Base-by-base conservation (phyloP, 2,329 filamentous ascomycete genomes). In the Paraconiothyrium sp. region DNA sequence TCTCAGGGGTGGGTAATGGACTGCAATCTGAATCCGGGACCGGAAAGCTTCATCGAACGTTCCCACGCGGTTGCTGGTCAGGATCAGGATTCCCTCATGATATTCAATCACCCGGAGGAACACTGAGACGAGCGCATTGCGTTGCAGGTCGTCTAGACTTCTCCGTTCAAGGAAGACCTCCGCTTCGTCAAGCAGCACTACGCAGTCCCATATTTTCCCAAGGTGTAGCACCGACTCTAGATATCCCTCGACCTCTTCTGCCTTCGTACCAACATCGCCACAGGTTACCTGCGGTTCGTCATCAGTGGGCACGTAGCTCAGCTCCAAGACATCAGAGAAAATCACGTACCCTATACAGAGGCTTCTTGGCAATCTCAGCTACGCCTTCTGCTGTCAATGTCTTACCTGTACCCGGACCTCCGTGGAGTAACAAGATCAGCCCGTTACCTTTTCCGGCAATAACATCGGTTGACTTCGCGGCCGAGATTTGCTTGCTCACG, bases 161-260 rank as follows among this genome's bases (percentile, higher is more conserved):
- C 86, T 82, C 51, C 80, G 73, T 73, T 86, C 84, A 11, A 88
- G 81, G 73, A 86, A 88, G 13, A 88, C 84, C 59, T 88, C 68
- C n/a, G 67, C 67, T 34, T 69, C 68, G 48, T 70, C 67, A 30
- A 70, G 55, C 2, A 69, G 60, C 84, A 87, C 80, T 2, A 88
- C 55, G 35, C 82, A 85, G 11, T 81, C 82, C 75, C 82, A 86
- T 9, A 81, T 81, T 16, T 41, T 59, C 0, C 50, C 62, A 2
- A 67, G 52, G n/a, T 61, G 43, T 3, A 67, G 55, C 1, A 62
- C 62, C 1, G 46, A 57, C 7, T 66, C 58, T 1, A 67, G 55
- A 16, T 59, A 62, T n/a, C 56, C 48, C 47, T 70, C 67, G 10
- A 68, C 67, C 4, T 54, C 32, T 16, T 64, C 54, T 16, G 67